Evolutionary conservation across 805 yeast species (phyloP), one percentile per base, ranked within the genome.

Genomic region (Yamadazyma philogaea): DNA sequence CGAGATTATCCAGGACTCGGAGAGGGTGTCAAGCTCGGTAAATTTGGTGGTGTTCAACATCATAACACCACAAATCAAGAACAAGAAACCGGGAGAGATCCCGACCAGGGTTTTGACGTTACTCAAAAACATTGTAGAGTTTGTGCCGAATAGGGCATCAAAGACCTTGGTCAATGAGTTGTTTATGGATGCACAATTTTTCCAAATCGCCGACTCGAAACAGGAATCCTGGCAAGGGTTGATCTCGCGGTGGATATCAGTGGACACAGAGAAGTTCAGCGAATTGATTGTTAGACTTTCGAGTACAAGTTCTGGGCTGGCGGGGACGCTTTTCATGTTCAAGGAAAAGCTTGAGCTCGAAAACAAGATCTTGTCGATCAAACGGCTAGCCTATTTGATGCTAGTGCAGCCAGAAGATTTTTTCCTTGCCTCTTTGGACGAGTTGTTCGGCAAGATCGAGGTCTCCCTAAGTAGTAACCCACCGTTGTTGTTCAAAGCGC

Each of bases 261-360:
- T 66, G 12, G 93, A 84, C 44, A 75, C 76, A 30, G 89, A 81
- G 3, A 77, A 76, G 35, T 55, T 84, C 41, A 52, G 56, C 7
- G 52, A 49, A 15, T 42, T 46, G 15, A 21, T 44, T 4, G n/a
- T 20, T 12, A 46, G 38, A 19, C 30, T 49, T 11, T 15, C 44
- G 2, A 19, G 37, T 4, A 15, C 39, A 7, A 28, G 30, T 8
- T 17, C 44, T 4, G 37, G 26, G 43, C 52, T 35, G 27, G 58
- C 28, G 49, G 63, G 43, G 51, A 80, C 82, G 16, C 66, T 85
- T 4, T 87, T 87, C 61, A 81, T 77, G 28, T 83, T 90, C 81
- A 82, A 80, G 46, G 88, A 84, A 43, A 56, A 50, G 30, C 77
- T 82, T 12, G 93, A 85, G 51, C 70, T 77, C 11, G 74, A 74